Evolutionary conservation across 257 asterid species (phyloP).

Genomic region (Plantago ovata): DNA sequence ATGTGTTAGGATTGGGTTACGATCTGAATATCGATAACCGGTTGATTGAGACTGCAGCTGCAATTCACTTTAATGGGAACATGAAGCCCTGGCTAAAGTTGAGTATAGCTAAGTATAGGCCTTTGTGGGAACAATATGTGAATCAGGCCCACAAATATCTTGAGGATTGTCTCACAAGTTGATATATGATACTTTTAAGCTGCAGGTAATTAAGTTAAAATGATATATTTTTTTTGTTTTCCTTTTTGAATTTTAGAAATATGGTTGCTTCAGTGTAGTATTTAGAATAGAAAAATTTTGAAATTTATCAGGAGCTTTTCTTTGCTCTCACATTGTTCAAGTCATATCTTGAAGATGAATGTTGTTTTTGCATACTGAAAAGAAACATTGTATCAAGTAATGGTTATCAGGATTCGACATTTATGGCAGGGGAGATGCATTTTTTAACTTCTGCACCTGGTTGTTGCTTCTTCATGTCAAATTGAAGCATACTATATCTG

Average conservation of each 20-base stretch:
- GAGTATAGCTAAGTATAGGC: conserved; percentile 74
- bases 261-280: conserved; percentile 31
- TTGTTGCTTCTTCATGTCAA: not conserved
- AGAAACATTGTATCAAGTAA: conserved; percentile 19
- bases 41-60: conserved; percentile 83
- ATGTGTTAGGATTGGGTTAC: conserved; percentile 75
- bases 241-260: conserved; percentile 20
- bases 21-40: conserved; percentile 63
- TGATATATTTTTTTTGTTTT: not conserved
- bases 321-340: conserved; percentile 14
- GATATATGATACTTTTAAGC: conserved; percentile 31
- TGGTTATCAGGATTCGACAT: conserved; percentile 16
- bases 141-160: conserved; percentile 55
- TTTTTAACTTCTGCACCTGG: conserved; percentile 5
- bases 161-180: conserved; percentile 58
- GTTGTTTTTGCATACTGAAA: conserved; percentile 20
- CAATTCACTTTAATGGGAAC: conserved; percentile 76
- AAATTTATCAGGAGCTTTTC: conserved; percentile 29
- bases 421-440: conserved; percentile 13
- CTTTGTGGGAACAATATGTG: conserved; percentile 73
- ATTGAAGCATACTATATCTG: too few relatives aligned
- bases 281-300: conserved; percentile 49
- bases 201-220: conserved; percentile 29
- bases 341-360: conserved; percentile 17
- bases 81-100: conserved; percentile 92